Evolutionary conservation across 192 early-diverging fungal species (phyloP).

Genomic region (Coemansia sp.): DNA sequence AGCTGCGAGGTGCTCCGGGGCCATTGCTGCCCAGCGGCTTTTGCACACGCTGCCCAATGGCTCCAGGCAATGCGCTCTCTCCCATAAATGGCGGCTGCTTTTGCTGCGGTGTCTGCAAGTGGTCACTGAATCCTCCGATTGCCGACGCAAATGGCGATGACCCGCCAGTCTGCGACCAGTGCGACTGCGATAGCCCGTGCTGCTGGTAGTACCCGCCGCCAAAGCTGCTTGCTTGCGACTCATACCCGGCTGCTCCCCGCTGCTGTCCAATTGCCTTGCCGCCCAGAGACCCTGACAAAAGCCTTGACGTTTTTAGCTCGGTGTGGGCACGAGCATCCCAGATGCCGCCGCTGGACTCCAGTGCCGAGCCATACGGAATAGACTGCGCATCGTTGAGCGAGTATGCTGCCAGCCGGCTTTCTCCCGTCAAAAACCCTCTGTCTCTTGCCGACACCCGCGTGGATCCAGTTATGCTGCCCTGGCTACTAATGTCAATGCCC

Average conservation of each 20-base stretch:
- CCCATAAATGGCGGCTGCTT: conserved; percentile 7
- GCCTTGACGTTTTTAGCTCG: too few species aligned
- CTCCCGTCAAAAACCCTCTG: conserved; percentile 19
- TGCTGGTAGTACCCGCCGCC: conserved; percentile 8
- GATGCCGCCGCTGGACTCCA: conserved; percentile 12
- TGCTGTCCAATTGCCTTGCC: conserved; percentile 3
- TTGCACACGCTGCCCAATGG: conserved; percentile 32
- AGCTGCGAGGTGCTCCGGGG: conserved; percentile 10
- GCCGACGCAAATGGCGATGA: conserved; percentile 30
- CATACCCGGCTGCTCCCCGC: conserved; percentile 10
- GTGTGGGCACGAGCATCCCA: conserved; percentile 14
- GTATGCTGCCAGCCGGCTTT: conserved; percentile 25
- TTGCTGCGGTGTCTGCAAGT: conserved; percentile 5
- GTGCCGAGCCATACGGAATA: conserved; percentile 9
- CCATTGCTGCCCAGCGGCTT: conserved; percentile 3
- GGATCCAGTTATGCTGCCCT: conserved; percentile 2
- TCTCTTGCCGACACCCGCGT: conserved; percentile 4
- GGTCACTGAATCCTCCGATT: conserved; percentile 16
- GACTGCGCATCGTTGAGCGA: conserved; percentile 28
- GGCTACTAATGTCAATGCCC: conserved; percentile 15
- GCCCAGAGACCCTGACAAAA: conserved; percentile 7
- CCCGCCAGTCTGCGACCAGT: background rate
- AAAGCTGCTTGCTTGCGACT: conserved; percentile 15
- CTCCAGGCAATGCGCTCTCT: conserved; percentile 17
- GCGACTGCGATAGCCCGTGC: background rate